Evolutionary conservation across 2,329 filamentous ascomycete species (phyloP).

Genomic region (Phaeophleospora eucalypticola): DNA sequence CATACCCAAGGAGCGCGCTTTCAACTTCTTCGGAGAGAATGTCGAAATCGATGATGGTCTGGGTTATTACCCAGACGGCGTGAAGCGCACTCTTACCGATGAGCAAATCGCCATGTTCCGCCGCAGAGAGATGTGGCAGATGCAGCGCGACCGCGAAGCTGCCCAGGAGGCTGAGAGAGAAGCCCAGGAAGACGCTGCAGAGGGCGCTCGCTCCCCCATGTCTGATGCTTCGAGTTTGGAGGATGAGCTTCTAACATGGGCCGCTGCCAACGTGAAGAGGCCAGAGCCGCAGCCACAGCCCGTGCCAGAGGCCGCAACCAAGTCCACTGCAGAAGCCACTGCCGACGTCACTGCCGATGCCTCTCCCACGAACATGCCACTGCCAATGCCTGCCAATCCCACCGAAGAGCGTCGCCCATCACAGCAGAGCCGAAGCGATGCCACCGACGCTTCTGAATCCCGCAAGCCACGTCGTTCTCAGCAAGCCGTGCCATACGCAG

Average conservation of each 20-base stretch:
- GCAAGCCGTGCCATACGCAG: conserved; percentile 28
- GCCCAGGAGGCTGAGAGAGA: conserved; percentile 14
- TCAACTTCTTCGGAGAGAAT: conserved; percentile 24
- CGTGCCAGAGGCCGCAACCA: too few relatives aligned
- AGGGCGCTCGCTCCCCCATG: conserved; percentile 14
- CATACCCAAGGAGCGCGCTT: conserved; percentile 26
- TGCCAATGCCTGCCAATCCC: neutral
- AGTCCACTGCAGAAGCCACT: too few relatives aligned
- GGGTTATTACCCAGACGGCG: conserved; percentile 81
- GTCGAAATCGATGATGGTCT: conserved; percentile 56
- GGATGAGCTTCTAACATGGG: conserved; percentile 20
- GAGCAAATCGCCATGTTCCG: conserved; percentile 87
- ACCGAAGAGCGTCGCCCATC: neutral
- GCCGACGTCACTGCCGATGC: too few relatives aligned
- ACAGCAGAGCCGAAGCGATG: conserved; percentile 19
- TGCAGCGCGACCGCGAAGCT: conserved; percentile 51
- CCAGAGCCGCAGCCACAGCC: too few relatives aligned
- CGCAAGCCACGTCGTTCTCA: conserved; percentile 13
- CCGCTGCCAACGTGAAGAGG: conserved; percentile 7
- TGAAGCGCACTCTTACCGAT: conserved; percentile 84
- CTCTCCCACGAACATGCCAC: neutral
- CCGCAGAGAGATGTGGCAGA: conserved; percentile 75
- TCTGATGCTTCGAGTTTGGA: conserved; percentile 27
- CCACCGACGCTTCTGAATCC: conserved; percentile 10
- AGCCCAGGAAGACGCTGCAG: conserved; percentile 4